These are phyloP conservation scores for Litchi chinensis DNA, from an alignment of 345 rosid species.

Conservation along the genomic window DNA sequence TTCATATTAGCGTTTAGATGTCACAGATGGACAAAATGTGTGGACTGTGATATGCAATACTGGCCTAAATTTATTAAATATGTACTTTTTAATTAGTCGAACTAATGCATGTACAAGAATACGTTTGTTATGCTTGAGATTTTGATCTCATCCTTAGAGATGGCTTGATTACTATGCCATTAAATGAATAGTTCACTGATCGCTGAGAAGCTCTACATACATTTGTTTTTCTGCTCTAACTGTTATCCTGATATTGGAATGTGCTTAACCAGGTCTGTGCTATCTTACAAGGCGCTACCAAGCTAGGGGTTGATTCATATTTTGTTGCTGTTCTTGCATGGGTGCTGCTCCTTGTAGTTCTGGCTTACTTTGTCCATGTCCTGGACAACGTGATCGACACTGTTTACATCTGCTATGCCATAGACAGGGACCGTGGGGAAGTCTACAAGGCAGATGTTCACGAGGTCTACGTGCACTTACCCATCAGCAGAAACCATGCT, in stretches of 20 bases:
- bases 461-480: conserved; percentile 80
- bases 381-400: conserved; percentile 86
- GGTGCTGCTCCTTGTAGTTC: conserved; percentile 51
- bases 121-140: neutral
- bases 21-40: neutral
- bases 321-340: conserved; percentile 64
- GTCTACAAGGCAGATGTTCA: conserved; percentile 86
- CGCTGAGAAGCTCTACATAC: neutral
- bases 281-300: conserved; percentile 60
- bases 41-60: neutral
- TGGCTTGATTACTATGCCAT: neutral
- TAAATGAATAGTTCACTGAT: neutral
- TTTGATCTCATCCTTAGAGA: neutral
- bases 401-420: conserved; percentile 75
- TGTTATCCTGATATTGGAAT: neutral
- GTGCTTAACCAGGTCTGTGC: conserved; percentile 58
- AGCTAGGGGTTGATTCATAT: conserved; percentile 63
- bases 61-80: neutral
- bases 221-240: neutral
- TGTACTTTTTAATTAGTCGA: neutral
- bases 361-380: conserved; percentile 78
- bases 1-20: neutral
- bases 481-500: conserved; percentile 64
- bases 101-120: neutral
- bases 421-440: conserved; percentile 84